These are phyloP conservation scores for Candida argentea DNA, from an alignment of 805 yeast species.

Conservation along the genomic window DNA sequence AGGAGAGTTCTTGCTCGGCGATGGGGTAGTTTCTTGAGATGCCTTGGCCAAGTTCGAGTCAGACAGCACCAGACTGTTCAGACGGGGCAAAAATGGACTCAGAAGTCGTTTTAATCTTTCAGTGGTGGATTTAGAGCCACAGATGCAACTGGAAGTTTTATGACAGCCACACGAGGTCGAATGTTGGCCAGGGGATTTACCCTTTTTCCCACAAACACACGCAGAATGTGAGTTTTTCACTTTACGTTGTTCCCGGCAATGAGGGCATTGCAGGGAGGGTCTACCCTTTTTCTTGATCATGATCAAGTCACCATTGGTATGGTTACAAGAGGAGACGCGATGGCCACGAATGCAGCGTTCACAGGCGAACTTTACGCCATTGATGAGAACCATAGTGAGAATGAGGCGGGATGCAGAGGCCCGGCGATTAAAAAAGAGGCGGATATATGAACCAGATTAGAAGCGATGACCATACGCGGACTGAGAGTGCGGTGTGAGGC, in stretches of 20 bases:
- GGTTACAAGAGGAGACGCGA: conserved; percentile 88
- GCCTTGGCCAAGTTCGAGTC: conserved; percentile 8
- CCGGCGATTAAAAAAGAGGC: no score
- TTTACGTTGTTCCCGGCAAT: conserved; percentile 70
- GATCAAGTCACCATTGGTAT: conserved; percentile 80
- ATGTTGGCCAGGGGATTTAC: conserved; percentile 30
- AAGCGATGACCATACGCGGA: neutral
- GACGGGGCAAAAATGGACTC: no score
- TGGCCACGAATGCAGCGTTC: conserved; percentile 95
- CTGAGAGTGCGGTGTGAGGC: neutral
- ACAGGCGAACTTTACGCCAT: conserved; percentile 93
- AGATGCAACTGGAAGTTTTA: conserved; percentile 31
- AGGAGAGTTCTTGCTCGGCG: no score
- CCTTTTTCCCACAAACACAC: conserved; percentile 60
- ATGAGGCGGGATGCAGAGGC: no score
- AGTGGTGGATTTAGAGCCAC: conserved; percentile 7
- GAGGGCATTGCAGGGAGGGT: conserved; percentile 86
- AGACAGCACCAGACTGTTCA: no score
- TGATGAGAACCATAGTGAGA: conserved; percentile 66
- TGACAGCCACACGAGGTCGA: conserved; percentile 28
- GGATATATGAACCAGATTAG: conserved; percentile 1
- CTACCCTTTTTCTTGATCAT: conserved; percentile 96
- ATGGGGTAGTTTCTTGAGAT: no score
- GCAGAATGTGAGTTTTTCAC: conserved; percentile 53
- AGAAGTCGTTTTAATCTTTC: no score